Evolutionary conservation across 768 basidiomycete species (phyloP), one percentile per base, ranked within the genome.

Genomic region (Calocybe gangraenosa): DNA sequence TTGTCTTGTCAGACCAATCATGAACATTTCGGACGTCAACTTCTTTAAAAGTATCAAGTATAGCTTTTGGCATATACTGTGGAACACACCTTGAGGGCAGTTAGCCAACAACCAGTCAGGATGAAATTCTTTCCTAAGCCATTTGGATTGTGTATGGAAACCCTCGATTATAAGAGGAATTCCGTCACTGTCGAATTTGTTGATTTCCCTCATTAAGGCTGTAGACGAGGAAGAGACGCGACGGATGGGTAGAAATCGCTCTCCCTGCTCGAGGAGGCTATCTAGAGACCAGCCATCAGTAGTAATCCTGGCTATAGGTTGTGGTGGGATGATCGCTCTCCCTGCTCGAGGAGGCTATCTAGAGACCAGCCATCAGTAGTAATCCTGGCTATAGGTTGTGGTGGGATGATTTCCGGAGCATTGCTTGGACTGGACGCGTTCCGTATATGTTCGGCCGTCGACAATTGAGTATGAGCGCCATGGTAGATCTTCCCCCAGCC

Each of bases 11-110:
- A 7, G 59, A 58, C 60, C 79, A 68, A 41, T 73, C 66, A 50
- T 78, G 74, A 6, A 90, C 65, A 49, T 92, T 84, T 23, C 88
- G 77, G 21, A 77, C 84, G 15, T 59, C 59, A 18, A 84, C 75
- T 9, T 71, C 85, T 87, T 46, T 17, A 19, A n/a, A 18, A 20
- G 19, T 21, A 19, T 42, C 22, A 33, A 11, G 49, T 47, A 32
- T 19, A 44, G 33, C 9, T n/a, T 10, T 3, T 10, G 15, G 11
- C 18, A 35, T 42, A 34, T 7, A 28, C 18, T 25, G 18, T 14
- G 25, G 35, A 30, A 50, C 58, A 36, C 49, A 67, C 58, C 54
- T 28, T 49, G 28, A 19, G 51, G 47, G 22, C 68, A 60, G 44
- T 78, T 49, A 15, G 58, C 48, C 13, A 56, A 48, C 11, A 90